A percentile compares a stretch with the other conserved stretches of the same genome.
Conservation (phyloP, 176 grass and related monocot genomes). For the Oryza meyeriana region DNA sequence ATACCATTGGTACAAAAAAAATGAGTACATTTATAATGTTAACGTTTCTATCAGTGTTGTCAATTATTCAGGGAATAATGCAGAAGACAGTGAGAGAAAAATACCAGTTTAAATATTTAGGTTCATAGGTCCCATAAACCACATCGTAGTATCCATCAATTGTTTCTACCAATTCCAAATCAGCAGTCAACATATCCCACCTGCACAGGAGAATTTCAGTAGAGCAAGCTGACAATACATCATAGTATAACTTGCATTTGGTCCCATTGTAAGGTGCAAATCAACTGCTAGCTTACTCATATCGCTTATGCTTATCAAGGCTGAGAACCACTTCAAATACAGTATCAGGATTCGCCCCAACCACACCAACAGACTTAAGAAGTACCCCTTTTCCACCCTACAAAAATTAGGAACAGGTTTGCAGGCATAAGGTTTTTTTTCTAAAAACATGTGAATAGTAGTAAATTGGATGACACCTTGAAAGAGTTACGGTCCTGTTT, state of each 20-base stretch:
- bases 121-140: constrained; percentile 90
- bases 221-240: neutral
- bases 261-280: neutral
- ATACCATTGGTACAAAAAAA: neutral
- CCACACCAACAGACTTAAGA: constrained; percentile 80
- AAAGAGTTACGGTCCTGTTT: neutral
- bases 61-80: constrained; percentile 2
- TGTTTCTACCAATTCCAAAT: constrained; percentile 73
- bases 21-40: neutral
- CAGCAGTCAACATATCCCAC: constrained; percentile 90
- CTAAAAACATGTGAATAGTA: neutral
- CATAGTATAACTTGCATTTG: constrained; percentile 5
- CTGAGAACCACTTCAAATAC: constrained; percentile 73
- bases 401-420: constrained; percentile 10
- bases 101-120: constrained; percentile 79
- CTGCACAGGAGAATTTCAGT: constrained; percentile 52
- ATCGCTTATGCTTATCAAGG: constrained; percentile 73
- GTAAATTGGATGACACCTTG: neutral
- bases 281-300: constrained; percentile 65
- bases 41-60: neutral
- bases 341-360: constrained; percentile 72
- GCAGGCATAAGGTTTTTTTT: neutral
- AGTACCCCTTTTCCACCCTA: constrained; percentile 64
- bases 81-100: constrained; percentile 10
- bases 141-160: constrained; percentile 84